These are phyloP conservation scores for Xylaria digitata DNA, from an alignment of 2,329 filamentous ascomycete species.

Conservation along the genomic window DNA sequence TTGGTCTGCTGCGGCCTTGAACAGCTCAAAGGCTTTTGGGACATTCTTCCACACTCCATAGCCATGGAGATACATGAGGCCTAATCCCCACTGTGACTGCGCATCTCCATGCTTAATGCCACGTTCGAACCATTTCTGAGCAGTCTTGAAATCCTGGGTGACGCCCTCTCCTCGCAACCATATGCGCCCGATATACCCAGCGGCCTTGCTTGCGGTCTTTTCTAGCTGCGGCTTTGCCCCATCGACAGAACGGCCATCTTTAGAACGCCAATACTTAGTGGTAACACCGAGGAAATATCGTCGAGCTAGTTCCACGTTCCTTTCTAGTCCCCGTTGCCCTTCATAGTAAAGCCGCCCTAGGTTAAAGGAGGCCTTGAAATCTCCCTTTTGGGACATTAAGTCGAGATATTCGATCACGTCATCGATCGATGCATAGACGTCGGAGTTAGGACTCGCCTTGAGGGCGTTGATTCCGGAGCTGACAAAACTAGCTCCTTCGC, in stretches of 20 bases:
- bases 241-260: constrained; percentile 78
- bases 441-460: constrained; percentile 77
- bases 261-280: constrained; percentile 79
- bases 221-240: constrained; percentile 78
- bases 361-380: constrained; percentile 87
- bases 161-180: constrained; percentile 88
- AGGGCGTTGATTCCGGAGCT: constrained; percentile 87
- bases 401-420: constrained; percentile 96
- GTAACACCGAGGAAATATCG: constrained; percentile 85
- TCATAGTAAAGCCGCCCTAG: constrained; percentile 90
- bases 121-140: constrained; percentile 84
- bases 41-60: constrained; percentile 76
- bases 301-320: constrained; percentile 78
- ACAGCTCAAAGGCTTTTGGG: constrained; percentile 77
- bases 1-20: constrained; percentile 83
- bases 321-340: constrained; percentile 78
- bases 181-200: constrained; percentile 89
- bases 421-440: constrained; percentile 86
- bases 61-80: constrained; percentile 84
- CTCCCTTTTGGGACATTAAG: constrained; percentile 88
- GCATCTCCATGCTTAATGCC: constrained; percentile 81
- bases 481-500: constrained; percentile 90
- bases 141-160: constrained; percentile 79
- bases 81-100: constrained; percentile 85
- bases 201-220: constrained; percentile 83